A percentile compares a stretch with the other conserved stretches of the same genome.
Evolutionary conservation across 2,329 filamentous ascomycete genomes (phyloP).

Genomic region (Penicillium sp.): DNA sequence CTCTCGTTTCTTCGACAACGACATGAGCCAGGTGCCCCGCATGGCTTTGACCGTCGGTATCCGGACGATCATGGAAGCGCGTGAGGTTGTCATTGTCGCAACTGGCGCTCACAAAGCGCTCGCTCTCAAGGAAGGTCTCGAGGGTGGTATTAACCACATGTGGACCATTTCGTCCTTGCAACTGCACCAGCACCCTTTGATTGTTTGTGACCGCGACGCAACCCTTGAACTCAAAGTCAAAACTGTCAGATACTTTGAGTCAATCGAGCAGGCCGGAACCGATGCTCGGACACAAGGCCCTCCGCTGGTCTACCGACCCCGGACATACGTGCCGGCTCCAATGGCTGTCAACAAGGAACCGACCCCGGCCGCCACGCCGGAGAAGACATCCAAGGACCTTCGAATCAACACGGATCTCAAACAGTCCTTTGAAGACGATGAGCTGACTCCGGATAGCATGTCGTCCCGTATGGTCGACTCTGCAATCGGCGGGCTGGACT

Average conservation of each 20-base stretch:
- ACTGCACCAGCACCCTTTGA: slow-evolving; percentile 78
- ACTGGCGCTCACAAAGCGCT: slow-evolving; percentile 80
- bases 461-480: slow-evolving; percentile 53
- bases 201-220: slow-evolving; percentile 82
- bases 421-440: slow-evolving; percentile 45
- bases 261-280: slow-evolving; percentile 68
- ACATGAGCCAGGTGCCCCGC: slow-evolving; percentile 74
- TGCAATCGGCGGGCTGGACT: slow-evolving; percentile 48
- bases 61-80: slow-evolving; percentile 78
- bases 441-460: slow-evolving; percentile 55
- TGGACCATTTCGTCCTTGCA: slow-evolving; percentile 85
- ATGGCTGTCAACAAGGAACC: slow-evolving; percentile 29
- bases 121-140: slow-evolving; percentile 78
- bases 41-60: slow-evolving; percentile 87
- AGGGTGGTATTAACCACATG: slow-evolving; percentile 86
- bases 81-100: slow-evolving; percentile 83
- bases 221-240: slow-evolving; percentile 75
- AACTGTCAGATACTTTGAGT: slow-evolving; percentile 76
- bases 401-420: slow-evolving; percentile 51
- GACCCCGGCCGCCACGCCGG: slow-evolving; percentile 34
- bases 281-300: slow-evolving; percentile 50
- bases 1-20: slow-evolving; percentile 79
- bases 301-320: slow-evolving; percentile 46
- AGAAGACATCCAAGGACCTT: slow-evolving; percentile 45
- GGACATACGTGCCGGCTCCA: slow-evolving; percentile 42